Evolutionary conservation across 192 early-diverging fungal genomes (phyloP).

Genomic region (Powellomyces hirtus): DNA sequence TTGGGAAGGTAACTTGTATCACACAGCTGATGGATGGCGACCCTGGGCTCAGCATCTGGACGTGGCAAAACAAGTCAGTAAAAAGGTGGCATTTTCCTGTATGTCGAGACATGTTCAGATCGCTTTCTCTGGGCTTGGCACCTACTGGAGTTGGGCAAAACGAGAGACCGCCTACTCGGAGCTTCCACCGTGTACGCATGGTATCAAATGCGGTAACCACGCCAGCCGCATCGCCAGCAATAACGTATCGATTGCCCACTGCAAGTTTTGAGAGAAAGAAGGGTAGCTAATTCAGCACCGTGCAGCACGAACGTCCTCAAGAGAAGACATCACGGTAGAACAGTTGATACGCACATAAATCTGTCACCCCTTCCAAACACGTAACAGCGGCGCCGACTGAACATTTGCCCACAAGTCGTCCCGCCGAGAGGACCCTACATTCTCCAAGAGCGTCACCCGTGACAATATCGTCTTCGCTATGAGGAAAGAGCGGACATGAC

Average conservation of each 20-base stretch:
- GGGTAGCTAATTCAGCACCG: neutral
- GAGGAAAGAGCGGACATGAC: slow-evolving; percentile 3
- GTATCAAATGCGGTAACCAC: slow-evolving; percentile 12
- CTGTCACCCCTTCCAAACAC: neutral
- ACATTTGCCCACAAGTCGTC: neutral
- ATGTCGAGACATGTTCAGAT: neutral
- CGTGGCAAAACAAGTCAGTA: neutral
- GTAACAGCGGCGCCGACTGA: slow-evolving; percentile 3
- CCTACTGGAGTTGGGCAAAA: neutral
- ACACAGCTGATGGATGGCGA: neutral
- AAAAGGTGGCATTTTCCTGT: too few relatives aligned
- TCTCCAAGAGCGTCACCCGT: neutral
- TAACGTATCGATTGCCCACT: neutral
- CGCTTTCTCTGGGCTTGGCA: neutral
- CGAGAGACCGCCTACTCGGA: neutral
- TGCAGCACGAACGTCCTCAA: neutral
- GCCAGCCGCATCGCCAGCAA: slow-evolving; percentile 9
- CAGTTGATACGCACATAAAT: slow-evolving; percentile 3
- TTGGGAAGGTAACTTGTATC: neutral
- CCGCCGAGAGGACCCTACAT: neutral
- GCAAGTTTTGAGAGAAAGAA: neutral
- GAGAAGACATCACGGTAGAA: too few relatives aligned
- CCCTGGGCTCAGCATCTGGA: neutral
- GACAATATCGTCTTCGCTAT: slow-evolving; percentile 4
- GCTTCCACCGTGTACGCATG: neutral